These are phyloP conservation scores for Borealophlyctis nickersoniae DNA, from an alignment of 192 early-diverging fungal species.

Conservation along the genomic window DNA sequence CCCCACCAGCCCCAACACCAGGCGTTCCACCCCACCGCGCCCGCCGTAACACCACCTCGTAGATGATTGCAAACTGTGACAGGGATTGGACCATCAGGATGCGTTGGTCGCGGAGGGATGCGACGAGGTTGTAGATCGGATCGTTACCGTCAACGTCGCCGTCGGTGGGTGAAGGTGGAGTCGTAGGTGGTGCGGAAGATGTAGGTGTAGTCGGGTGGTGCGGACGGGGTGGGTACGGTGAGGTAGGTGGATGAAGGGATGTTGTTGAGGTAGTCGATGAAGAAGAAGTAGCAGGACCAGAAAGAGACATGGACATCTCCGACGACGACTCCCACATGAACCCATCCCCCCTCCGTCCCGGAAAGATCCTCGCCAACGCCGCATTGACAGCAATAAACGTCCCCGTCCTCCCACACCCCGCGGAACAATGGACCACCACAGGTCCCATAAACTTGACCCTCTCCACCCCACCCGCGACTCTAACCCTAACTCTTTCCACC, in stretches of 20 bases:
- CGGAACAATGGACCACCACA: conserved; percentile 80
- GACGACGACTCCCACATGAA: neutral
- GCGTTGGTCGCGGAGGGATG: conserved; percentile 70
- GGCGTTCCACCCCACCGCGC: neutral
- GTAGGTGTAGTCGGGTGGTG: neutral
- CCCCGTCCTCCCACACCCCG: conserved; percentile 84
- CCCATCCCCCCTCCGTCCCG: too few species aligned
- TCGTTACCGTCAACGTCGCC: too few species aligned
- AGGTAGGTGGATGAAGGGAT: neutral
- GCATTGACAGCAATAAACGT: conserved; percentile 74
- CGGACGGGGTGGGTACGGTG: neutral
- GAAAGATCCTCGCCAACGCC: conserved; percentile 4
- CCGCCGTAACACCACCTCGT: conserved; percentile 60
- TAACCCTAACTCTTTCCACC: conserved; percentile 4
- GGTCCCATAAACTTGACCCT: conserved; percentile 38
- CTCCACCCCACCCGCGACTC: neutral
- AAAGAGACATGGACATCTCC: neutral
- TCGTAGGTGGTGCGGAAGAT: neutral
- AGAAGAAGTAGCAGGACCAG: neutral
- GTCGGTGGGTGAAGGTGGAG: neutral
- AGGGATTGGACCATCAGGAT: conserved; percentile 81
- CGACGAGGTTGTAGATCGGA: conserved; percentile 62
- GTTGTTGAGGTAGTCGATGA: neutral
- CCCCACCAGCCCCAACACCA: neutral
- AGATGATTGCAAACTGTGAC: conserved; percentile 79